Evolutionary conservation across 73 alveolate species (phyloP), one percentile per base, ranked within the genome.

Genomic region (Uronychia binucleata): DNA sequence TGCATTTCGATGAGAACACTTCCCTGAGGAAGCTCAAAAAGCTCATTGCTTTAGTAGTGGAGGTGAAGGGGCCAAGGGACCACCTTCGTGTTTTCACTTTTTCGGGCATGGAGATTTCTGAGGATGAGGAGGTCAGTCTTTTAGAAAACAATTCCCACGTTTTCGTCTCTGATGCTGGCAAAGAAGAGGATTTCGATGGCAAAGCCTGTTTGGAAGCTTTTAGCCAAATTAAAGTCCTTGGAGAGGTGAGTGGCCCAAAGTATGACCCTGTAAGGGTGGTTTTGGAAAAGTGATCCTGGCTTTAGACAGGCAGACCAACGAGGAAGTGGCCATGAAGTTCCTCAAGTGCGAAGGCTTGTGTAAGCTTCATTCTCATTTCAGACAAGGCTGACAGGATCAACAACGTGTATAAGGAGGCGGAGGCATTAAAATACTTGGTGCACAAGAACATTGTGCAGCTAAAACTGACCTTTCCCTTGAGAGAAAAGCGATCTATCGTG

Each of bases 391-490:
- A 86, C 33, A 88, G 90, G 26, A 92, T 90, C 30, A 82, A 89
- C 26, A 87, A 83, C 74, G 94, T 92, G 0, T 88, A 83, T 75
- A 88, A 91, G 81, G 97, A 92, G 31, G 89, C 93, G 0, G 85
- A 88, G 26, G 82, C 88, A 29, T 80, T 92, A 27, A 84, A 88
- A 80, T 67, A 86, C 59, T 79, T 92, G 28, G 76, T 57, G 31
- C 97, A 92, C 85, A 33, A 81, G 75, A 88, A 88, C 30, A 88
- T 92, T 1, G 91, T 88, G n/a, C 80, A 92, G 32, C 77, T 92
- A 0, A 79, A 85, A 27, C 79, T 79, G 57, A 80, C 93, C 27
- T 89, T 81, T 30, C 92, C 97, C 0, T 90, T 92, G 29, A 30
- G 74, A 32, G 90, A 90, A 30, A 75, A 78, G 79, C 35, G 81